These are phyloP conservation scores for Lipomyces mesembrius DNA, from an alignment of 805 yeast genomes.

Conservation along the genomic window DNA sequence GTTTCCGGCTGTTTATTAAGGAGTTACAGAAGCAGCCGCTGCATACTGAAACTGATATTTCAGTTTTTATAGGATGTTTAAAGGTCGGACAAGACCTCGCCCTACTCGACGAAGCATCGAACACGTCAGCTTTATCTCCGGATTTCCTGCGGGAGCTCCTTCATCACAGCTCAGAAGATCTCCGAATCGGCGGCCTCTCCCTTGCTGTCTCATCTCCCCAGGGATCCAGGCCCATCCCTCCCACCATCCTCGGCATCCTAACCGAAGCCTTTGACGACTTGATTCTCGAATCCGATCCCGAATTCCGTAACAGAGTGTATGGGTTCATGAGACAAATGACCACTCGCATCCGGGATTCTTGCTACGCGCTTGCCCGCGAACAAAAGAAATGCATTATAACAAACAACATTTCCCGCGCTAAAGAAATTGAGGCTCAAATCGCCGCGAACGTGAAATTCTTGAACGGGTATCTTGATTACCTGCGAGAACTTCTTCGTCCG, in stretches of 20 bases:
- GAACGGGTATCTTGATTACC: slow-evolving; percentile 47
- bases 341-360: slow-evolving; percentile 68
- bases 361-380: slow-evolving; percentile 62
- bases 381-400: slow-evolving; percentile 47
- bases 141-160: slow-evolving; percentile 49
- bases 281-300: slow-evolving; percentile 69
- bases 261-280: slow-evolving; percentile 54
- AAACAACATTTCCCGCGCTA: slow-evolving; percentile 5
- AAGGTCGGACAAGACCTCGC: slow-evolving; percentile 67
- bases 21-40: slow-evolving; percentile 37
- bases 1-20: slow-evolving; percentile 50
- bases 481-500: slow-evolving; percentile 54
- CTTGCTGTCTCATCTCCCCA: slow-evolving; percentile 65
- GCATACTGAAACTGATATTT: slow-evolving; percentile 42
- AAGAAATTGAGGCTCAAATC: slow-evolving; percentile 16
- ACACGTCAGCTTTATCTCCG: slow-evolving; percentile 45
- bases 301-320: slow-evolving; percentile 66
- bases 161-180: slow-evolving; percentile 50
- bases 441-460: slow-evolving; percentile 48
- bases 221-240: slow-evolving; percentile 61
- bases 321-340: slow-evolving; percentile 67
- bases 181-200: slow-evolving; percentile 62
- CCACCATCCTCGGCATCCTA: slow-evolving; percentile 53
- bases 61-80: slow-evolving; percentile 58
- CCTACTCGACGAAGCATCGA: slow-evolving; percentile 53